Base-by-base conservation (phyloP, 2,329 filamentous ascomycete species). In the Neofusicoccum laricinum region DNA sequence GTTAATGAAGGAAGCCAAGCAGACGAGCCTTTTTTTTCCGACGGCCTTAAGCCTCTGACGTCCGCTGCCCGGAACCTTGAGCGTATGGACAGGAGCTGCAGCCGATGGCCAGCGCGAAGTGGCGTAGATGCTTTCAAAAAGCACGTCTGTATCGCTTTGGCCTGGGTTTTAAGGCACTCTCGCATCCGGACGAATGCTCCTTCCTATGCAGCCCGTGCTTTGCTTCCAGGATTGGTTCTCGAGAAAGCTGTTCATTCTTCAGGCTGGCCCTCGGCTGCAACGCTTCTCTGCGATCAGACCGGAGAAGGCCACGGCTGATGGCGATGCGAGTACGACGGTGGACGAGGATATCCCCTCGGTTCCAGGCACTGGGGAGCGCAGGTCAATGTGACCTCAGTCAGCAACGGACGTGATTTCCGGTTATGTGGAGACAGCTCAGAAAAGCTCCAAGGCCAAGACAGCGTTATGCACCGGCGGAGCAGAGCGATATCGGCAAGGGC, bases 401-500 rank as follows among this genome's bases (percentile, higher is more conserved):
- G 10, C 17, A 17, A 40, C 50, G 17, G 50, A 55, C 14, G 34
- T 34, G 38, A 21, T 58, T n/a, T 58, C 40, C 38, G 40, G 15
- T 30, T 43, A 21, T 34, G 25, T 58, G 19, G 53, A 58, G 53
- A 58, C 8, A 45, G 38, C 21, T 58, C 40, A 48, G 45, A 48
- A 48, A 19, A 12, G 12, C 45, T 12, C 19, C 10, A 4, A 4
- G 25, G 46, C 21, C 14, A 32, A 50, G 46, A 12, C 25, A 34
- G 17, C 21, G 8, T 32, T 34, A 45, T 58, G 53, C 53, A 14
- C 34, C 14, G 0, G 34, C 17, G 4, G 17, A 55, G 17, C 10
- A 17, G 15, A 19, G 53, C 53, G 53, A 58, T 58, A 45, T 58
- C 53, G 53, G 53, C 53, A 45, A 55, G 53, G 53, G 53, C 53